Percentiles rank a stretch among this genome's conserved stretches.
phyloP scores from a whole-genome alignment of 176 grass and related monocot genomes.

The Pontederia crassipes region DNA sequence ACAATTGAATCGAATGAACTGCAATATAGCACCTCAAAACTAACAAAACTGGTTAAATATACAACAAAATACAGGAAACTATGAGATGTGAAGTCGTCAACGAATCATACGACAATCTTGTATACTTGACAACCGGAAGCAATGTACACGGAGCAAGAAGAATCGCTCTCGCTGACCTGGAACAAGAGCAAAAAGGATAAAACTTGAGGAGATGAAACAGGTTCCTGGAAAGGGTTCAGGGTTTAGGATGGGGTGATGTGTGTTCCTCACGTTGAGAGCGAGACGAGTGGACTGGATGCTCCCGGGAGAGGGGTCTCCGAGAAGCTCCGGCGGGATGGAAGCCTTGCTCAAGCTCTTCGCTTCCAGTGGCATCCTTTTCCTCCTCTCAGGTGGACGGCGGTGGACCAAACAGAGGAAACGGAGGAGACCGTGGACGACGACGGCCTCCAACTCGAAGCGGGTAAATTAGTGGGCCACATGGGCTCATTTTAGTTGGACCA shows the following conservation, averaged over 20 bases:
- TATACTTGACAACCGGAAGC: slow-evolving; percentile 73
- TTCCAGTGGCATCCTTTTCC: slow-evolving; percentile 11
- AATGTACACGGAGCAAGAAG: slow-evolving; percentile 61
- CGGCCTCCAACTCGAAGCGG: too few relatives aligned
- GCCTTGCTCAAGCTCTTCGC: slow-evolving; percentile 78
- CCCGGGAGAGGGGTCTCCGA: slow-evolving; percentile 59
- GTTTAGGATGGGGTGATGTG: not conserved
- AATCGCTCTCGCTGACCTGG: slow-evolving; percentile 42
- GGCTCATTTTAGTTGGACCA: too few relatives aligned
- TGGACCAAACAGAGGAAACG: not conserved
- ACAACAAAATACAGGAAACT: not conserved
- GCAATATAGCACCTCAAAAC: too few relatives aligned
- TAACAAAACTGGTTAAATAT: too few relatives aligned
- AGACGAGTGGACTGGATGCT: slow-evolving; percentile 72
- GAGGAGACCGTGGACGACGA: too few relatives aligned
- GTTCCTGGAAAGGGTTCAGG: not conserved
- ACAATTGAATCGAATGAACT: too few relatives aligned
- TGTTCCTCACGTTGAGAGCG: slow-evolving; percentile 48
- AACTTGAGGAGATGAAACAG: not conserved
- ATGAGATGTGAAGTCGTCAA: not conserved
- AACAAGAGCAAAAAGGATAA: not conserved
- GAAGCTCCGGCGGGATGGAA: slow-evolving; percentile 40
- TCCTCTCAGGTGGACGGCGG: not conserved
- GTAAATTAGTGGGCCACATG: too few relatives aligned
- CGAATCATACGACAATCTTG: slow-evolving; percentile 51